A percentile compares a stretch with the other conserved stretches of the same genome.
These are phyloP conservation scores for Dryadomyces quercus-mongolicae DNA, from an alignment of 2,329 filamentous ascomycete species.

Conservation along the genomic window DNA sequence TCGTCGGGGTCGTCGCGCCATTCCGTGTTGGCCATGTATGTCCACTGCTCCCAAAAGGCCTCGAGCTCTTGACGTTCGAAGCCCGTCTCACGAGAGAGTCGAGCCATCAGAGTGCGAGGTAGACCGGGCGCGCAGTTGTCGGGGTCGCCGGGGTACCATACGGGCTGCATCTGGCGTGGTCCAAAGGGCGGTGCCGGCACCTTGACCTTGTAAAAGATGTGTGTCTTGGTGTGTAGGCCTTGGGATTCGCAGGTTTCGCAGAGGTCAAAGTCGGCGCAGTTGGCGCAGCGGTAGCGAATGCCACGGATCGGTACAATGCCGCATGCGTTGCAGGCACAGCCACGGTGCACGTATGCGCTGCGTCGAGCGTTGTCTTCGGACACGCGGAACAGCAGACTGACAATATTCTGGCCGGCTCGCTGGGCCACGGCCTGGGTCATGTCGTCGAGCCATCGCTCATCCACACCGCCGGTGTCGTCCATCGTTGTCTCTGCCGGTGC, in stretches of 20 bases:
- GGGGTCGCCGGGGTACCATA: constrained; percentile 84
- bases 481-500: not conserved
- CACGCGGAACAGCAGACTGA: constrained; percentile 79
- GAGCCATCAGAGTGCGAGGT: constrained; percentile 53
- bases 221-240: constrained; percentile 70
- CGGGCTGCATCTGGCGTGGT: constrained; percentile 65
- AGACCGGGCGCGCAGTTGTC: constrained; percentile 56
- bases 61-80: constrained; percentile 83
- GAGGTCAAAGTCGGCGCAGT: constrained; percentile 91
- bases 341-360: constrained; percentile 83
- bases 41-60: constrained; percentile 94
- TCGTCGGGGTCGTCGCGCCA: constrained; percentile 72
- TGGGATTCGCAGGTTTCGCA: constrained; percentile 86
- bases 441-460: constrained; percentile 43
- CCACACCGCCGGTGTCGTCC: constrained; percentile 20
- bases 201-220: constrained; percentile 92
- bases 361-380: constrained; percentile 84
- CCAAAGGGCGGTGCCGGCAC: constrained; percentile 80
- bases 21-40: constrained; percentile 77
- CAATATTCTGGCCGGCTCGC: constrained; percentile 63
- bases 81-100: constrained; percentile 57
- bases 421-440: constrained; percentile 26
- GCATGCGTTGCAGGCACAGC: constrained; percentile 85
- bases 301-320: constrained; percentile 81
- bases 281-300: constrained; percentile 85